Evolutionary conservation across 345 rosid species (phyloP).

Genomic region (Camelina neglecta): DNA sequence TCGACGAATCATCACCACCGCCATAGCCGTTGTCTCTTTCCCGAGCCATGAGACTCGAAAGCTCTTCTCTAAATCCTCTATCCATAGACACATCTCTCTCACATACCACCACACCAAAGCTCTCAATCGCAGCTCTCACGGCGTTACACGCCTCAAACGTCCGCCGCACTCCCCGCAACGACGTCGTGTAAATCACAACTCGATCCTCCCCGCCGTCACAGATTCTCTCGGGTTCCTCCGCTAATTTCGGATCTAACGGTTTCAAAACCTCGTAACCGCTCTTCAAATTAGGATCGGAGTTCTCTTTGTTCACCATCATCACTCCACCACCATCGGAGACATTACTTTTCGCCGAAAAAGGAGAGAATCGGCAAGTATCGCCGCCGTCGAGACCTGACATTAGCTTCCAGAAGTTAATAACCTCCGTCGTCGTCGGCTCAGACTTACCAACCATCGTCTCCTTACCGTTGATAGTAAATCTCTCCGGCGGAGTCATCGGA

Average conservation of each 20-base stretch:
- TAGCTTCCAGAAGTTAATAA: conserved; percentile 89
- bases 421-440: conserved; percentile 51
- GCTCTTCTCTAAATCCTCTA: conserved; percentile 72
- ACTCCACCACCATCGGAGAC: conserved; percentile 7
- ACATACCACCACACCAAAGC: conserved; percentile 53
- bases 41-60: conserved; percentile 50
- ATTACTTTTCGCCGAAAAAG: conserved; percentile 35
- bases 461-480: conserved; percentile 51
- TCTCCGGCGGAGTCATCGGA: conserved; percentile 62
- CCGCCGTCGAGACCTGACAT: conserved; percentile 76
- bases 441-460: conserved; percentile 42
- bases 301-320: conserved; percentile 50
- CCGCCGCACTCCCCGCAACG: conserved; percentile 74
- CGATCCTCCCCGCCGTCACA: conserved; percentile 53
- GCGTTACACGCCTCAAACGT: conserved; percentile 88
- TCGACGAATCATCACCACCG: neutral
- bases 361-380: conserved; percentile 73
- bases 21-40: neutral
- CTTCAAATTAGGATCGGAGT: conserved; percentile 51
- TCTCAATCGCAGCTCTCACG: conserved; percentile 63
- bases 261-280: neutral
- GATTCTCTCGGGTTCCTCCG: conserved; percentile 38
- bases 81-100: conserved; percentile 92
- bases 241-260: conserved; percentile 36
- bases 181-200: conserved; percentile 75